Base-by-base conservation (phyloP, 129 eudicot genomes). In the Logfia minima region DNA sequence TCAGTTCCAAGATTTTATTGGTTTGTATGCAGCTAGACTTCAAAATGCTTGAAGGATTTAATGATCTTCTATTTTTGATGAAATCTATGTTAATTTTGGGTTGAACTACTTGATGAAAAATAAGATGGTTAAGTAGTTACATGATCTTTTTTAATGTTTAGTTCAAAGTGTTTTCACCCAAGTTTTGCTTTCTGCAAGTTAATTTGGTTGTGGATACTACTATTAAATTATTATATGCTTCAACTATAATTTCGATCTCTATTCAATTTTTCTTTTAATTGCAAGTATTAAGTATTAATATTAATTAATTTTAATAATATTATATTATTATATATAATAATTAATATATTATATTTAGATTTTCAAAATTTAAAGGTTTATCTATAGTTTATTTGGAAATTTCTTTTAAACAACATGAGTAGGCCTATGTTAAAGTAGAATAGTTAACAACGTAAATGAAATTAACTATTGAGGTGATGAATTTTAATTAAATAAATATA, bases 1-100 rank as follows among this genome's bases (percentile, higher is more conserved):
- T 75, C 90, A 82, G 77, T 71, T 77, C 8, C 90, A 86, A 2
- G 94, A 89, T n/a, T 68, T 81, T 75, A 52, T 80, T 17, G 82
- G 86, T 17, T 45, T 84, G 19, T 84, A 77, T 74, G 81, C 89
- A 11, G 83, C 87, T 31, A 76, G 81, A 18, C 65, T 88, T 35
- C 90, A 85, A 31, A 86, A 89, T 80, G 88, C 84, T 35, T 85
- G 58, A 64, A 43, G 23, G 14, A 24, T n/a, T 2, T 5, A 0
- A 16, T 43, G 17, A 23, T 32, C 48, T 2, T 65, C 0, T 39
- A 3, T 39, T 48, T 14, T 70, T 43, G 24, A 6, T 72, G 32
- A 34, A 19, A 18, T 41, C 8, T 67, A 18, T 59, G 11, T 11
- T 53, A 2, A 70, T 63, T 72, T 79, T 69, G 66, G 66, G 26